Evolutionary conservation across 1,284 basidiomycete genomes (phyloP).

Genomic region (Bondarzewia mesenterica): DNA sequence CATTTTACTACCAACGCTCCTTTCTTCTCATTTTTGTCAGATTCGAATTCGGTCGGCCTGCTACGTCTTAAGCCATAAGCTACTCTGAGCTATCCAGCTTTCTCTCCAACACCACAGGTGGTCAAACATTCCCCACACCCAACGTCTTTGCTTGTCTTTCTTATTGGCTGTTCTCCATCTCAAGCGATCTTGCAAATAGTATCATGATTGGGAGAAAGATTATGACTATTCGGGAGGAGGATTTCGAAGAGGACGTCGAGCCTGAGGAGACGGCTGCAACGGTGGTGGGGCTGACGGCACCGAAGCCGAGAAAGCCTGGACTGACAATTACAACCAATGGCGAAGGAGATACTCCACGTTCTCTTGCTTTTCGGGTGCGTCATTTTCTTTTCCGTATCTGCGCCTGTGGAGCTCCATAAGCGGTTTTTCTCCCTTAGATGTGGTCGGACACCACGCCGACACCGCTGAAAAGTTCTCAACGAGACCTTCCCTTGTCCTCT

Average conservation of each 20-base stretch:
- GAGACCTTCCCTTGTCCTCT: not conserved
- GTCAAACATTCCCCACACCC: too few relatives aligned
- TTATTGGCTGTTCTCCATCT: too few relatives aligned
- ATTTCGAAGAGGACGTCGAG: not conserved
- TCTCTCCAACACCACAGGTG: too few relatives aligned
- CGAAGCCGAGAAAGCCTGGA: not conserved
- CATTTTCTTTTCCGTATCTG: not conserved
- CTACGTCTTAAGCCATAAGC: too few relatives aligned
- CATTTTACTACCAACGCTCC: too few relatives aligned
- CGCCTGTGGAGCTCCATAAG: too few relatives aligned
- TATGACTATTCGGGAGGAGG: not conserved
- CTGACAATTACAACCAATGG: not conserved
- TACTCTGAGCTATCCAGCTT: too few relatives aligned
- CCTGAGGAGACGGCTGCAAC: not conserved
- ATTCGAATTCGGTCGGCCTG: too few relatives aligned
- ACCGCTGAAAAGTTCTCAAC: not conserved
- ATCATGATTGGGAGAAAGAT: not conserved
- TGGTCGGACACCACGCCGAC: not conserved
- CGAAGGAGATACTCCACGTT: not conserved
- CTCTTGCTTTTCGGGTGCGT: not conserved
- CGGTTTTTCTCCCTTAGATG: not conserved
- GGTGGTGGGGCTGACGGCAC: not conserved
- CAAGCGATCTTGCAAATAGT: not conserved
- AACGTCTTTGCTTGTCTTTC: too few relatives aligned
- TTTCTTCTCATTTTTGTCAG: too few relatives aligned